phyloP scores from a whole-genome alignment of 148 eudicot genomes.

The Simmondsia chinensis region DNA sequence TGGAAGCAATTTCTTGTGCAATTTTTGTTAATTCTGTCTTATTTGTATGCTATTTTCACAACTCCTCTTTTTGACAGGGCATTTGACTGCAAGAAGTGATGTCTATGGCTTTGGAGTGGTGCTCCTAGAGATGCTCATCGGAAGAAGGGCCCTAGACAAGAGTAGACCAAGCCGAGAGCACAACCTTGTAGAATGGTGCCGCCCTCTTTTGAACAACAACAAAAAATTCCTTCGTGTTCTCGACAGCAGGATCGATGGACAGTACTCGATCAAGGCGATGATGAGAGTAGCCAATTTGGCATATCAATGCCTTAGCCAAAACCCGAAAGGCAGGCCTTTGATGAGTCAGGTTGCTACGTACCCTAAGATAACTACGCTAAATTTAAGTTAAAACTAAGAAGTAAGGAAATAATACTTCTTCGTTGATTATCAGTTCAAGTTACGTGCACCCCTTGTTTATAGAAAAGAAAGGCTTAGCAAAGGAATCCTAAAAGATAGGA shows the following conservation, averaged over 20 bases:
- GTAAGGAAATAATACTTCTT: no score
- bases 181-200: conserved; percentile 79
- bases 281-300: conserved; percentile 65
- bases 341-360: no score
- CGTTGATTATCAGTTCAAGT: no score
- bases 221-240: conserved; percentile 59
- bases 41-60: no score
- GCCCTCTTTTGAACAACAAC: conserved; percentile 65
- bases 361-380: no score
- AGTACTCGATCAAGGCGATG: conserved; percentile 51
- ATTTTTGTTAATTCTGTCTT: no score
- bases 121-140: conserved; percentile 81
- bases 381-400: no score
- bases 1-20: no score
- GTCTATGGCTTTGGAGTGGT: conserved; percentile 86
- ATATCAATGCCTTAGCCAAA: conserved; percentile 78
- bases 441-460: no score
- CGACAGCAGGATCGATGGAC: conserved; percentile 76
- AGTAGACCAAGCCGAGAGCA: conserved; percentile 77
- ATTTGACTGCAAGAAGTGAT: conserved; percentile 79
- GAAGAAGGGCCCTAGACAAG: conserved; percentile 71
- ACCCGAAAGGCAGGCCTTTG: conserved; percentile 74
- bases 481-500: no score
- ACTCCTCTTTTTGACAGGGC: conserved; percentile 36
- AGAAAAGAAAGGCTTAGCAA: no score